Conservation (phyloP, 2,329 filamentous ascomycete species). For the Cladosporium sp. region DNA sequence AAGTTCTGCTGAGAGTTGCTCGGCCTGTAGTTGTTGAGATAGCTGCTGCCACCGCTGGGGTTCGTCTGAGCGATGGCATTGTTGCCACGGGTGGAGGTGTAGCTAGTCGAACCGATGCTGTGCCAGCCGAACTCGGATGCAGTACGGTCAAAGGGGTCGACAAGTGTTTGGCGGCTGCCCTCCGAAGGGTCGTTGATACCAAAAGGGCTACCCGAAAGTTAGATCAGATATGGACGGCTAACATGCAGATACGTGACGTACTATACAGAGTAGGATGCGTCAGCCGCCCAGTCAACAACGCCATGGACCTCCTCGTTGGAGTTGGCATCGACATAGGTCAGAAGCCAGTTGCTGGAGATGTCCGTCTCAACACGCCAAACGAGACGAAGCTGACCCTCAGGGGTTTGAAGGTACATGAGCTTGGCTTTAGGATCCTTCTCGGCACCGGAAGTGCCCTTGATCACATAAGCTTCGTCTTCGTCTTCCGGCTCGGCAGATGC, state of each 20-base stretch:
- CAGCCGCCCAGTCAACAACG: slow-evolving; percentile 55
- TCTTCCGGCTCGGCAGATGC: slow-evolving; percentile 35
- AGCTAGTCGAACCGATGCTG: slow-evolving; percentile 44
- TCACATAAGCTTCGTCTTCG: slow-evolving; percentile 38
- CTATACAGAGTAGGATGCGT: slow-evolving; percentile 54
- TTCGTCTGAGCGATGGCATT: slow-evolving; percentile 55
- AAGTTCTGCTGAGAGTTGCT: slow-evolving; percentile 41
- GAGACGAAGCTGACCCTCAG: slow-evolving; percentile 45
- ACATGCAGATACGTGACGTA: neutral
- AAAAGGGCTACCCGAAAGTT: slow-evolving; percentile 39
- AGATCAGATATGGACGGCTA: neutral
- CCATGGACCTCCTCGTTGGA: slow-evolving; percentile 47
- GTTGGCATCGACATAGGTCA: slow-evolving; percentile 53
- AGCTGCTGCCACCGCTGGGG: slow-evolving; percentile 42
- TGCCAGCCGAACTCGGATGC: slow-evolving; percentile 54
- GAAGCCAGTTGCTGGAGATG: slow-evolving; percentile 54
- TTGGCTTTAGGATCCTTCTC: slow-evolving; percentile 52
- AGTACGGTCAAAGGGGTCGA: slow-evolving; percentile 46
- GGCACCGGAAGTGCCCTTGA: slow-evolving; percentile 48
- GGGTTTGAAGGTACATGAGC: slow-evolving; percentile 52
- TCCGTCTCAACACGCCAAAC: slow-evolving; percentile 59
- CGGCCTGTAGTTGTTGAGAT: slow-evolving; percentile 51
- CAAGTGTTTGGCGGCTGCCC: slow-evolving; percentile 41
- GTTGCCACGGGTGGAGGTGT: slow-evolving; percentile 55
- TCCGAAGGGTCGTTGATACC: slow-evolving; percentile 52